These are phyloP conservation scores for Paspalum vaginatum DNA, from an alignment of 176 grass and related monocot species.

Conservation along the genomic window DNA sequence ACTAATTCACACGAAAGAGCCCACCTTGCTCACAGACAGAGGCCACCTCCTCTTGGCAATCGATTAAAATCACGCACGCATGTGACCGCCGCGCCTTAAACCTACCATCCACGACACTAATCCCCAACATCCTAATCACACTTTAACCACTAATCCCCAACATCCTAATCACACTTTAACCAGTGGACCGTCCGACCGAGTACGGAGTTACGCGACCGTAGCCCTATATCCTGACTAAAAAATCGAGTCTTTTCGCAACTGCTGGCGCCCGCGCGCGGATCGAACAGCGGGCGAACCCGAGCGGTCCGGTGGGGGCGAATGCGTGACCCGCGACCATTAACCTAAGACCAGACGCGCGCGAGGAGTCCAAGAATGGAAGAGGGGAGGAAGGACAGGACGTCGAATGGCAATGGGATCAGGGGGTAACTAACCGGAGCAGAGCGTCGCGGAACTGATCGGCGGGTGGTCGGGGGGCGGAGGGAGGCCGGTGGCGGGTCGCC, in stretches of 20 bases:
- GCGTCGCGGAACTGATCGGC: too few relatives aligned
- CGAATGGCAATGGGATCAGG: too few relatives aligned
- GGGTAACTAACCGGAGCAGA: background rate
- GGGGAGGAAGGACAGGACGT: background rate
- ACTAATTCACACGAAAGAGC: background rate
- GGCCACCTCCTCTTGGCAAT: too few relatives aligned
- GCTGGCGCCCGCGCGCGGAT: background rate
- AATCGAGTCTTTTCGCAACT: background rate
- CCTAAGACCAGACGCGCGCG: background rate
- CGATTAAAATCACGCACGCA: too few relatives aligned
- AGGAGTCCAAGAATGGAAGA: background rate
- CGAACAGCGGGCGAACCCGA: background rate
- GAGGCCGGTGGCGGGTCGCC: background rate
- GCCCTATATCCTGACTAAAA: background rate
- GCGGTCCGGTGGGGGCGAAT: background rate
- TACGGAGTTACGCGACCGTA: background rate
- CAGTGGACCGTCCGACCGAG: too few relatives aligned
- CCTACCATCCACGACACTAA: too few relatives aligned
- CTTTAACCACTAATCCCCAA: background rate
- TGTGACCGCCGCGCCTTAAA: background rate
- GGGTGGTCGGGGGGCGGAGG: too few relatives aligned
- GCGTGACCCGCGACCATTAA: background rate
- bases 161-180: background rate
- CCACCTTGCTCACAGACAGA: background rate
- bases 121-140: background rate